Conservation (phyloP, 1,139 yeast species). For the Lodderomyces theae region DNA sequence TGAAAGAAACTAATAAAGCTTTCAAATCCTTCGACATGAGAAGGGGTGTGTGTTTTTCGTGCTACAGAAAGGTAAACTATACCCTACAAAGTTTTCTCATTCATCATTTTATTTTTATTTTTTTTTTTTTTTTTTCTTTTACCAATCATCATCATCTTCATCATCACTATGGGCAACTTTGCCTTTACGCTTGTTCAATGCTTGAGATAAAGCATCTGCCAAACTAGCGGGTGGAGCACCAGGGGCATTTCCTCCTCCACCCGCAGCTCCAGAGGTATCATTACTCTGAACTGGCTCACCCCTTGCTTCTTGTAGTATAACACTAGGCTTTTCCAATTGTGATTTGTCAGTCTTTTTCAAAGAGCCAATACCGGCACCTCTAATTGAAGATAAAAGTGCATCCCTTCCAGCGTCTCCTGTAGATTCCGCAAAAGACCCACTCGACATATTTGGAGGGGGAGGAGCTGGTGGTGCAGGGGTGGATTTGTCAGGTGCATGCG, state of each 20-base stretch:
- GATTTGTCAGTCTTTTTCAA: slow-evolving; percentile 79
- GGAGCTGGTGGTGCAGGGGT: slow-evolving; percentile 15
- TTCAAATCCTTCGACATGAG: slow-evolving; percentile 19
- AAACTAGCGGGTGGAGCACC: slow-evolving; percentile 53
- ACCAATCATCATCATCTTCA: slow-evolving; percentile 61
- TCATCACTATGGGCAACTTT: slow-evolving; percentile 84
- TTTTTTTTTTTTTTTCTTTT: slow-evolving; percentile 2
- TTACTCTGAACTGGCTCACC: slow-evolving; percentile 45
- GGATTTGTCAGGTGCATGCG: slow-evolving; percentile 20
- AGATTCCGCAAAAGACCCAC: slow-evolving; percentile 19
- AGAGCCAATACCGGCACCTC: slow-evolving; percentile 69
- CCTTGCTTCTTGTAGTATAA: slow-evolving; percentile 63
- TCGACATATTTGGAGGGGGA: slow-evolving; percentile 17
- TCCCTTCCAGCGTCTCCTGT: slow-evolving; percentile 63
- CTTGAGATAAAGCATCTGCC: slow-evolving; percentile 88
- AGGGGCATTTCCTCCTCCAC: slow-evolving; percentile 23
- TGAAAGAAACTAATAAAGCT: slow-evolving; percentile 29
- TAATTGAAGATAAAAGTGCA: slow-evolving; percentile 82
- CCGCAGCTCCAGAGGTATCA: slow-evolving; percentile 17
- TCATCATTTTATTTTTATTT: too few species aligned
- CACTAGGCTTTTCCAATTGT: slow-evolving; percentile 77
- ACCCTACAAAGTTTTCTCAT: too few species aligned
- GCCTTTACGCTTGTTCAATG: slow-evolving; percentile 74
- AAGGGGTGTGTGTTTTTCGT: too few species aligned
- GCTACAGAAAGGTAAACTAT: too few species aligned